Base-by-base conservation (phyloP, 1,284 basidiomycete genomes). In the Naganishia cerealis region DNA sequence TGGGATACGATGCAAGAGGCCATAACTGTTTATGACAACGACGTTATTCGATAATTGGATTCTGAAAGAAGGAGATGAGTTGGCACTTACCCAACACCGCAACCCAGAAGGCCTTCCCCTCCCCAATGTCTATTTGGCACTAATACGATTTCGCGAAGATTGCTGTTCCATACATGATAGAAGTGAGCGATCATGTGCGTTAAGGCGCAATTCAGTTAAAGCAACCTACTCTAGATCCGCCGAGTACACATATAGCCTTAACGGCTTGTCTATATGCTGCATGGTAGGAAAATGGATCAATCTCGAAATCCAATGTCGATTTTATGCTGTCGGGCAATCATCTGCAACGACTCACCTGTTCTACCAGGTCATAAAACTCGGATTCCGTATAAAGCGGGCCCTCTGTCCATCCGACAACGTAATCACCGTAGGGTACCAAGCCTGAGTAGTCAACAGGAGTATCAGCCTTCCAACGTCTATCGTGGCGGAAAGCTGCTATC, bases 61-160 rank as follows among this genome's bases (percentile, higher is more conserved):
- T 15, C 18, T 18, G 16, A 6, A 18, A 18, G 1, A 15, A 46
- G 29, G 39, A 43, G 3, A 46, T 21, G 10, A 7, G n/a, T 24
- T 36, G 16, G 24, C 46, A 74, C 80, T 73, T 75, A 92, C 90
- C 92, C 94, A 69, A 96, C 94, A 38, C 95, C 90, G 74, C 94
- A 96, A 57, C 94, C 94, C 21, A 97, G 83, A 38, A 97, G 84
- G 0, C 94, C 94, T 76, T 94, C 92, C 10, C 94, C 94, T 56
- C 93, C 94, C 94, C 94, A 97, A 73, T 94, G 90, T 67, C 92
- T 85, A 78, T 96, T 97, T 10, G 94, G 94, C 53, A 96, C 91
- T 38, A 95, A 81, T 26, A 95, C 91, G 10, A 94, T 92, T 77
- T 95, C 92, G 72, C 92, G 85, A 58, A 94, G 85, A 61, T 92